These are phyloP conservation scores for Calonectria pteridis DNA, from an alignment of 2,329 filamentous ascomycete genomes.

Conservation along the genomic window DNA sequence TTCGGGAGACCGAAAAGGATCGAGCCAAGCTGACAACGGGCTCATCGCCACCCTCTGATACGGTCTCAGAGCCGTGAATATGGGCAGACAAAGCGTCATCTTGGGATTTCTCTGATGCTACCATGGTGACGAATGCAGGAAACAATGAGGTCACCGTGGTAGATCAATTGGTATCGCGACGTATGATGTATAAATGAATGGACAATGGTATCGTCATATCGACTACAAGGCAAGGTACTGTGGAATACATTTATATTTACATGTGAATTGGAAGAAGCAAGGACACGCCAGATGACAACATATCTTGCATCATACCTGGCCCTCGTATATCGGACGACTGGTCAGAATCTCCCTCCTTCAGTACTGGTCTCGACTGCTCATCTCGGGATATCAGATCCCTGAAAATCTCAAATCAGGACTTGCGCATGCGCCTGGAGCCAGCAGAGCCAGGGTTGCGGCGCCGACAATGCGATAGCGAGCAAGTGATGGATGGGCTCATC, in stretches of 20 bases:
- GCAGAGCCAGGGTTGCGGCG: background rate
- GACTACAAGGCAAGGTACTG: background rate
- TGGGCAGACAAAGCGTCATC: background rate
- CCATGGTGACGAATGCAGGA: constrained; percentile 1
- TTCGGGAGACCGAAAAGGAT: constrained; percentile 30
- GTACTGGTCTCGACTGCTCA: background rate
- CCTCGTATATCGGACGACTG: constrained; percentile 8
- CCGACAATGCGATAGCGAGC: background rate
- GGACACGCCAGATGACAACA: background rate
- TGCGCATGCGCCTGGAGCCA: background rate
- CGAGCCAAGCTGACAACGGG: constrained; percentile 30
- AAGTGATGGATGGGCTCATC: constrained; percentile 2
- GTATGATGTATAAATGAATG: background rate
- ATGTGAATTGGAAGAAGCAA: background rate
- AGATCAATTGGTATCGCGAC: background rate
- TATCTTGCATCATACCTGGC: constrained; percentile 4
- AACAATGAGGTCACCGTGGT: background rate
- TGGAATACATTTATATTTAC: background rate
- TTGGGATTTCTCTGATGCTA: background rate
- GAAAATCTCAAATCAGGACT: background rate
- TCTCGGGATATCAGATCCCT: constrained; percentile 7
- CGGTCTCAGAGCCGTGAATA: constrained; percentile 15
- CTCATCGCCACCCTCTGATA: constrained; percentile 11
- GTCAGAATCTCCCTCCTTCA: background rate
- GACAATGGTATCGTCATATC: background rate